Evolutionary conservation across 2,329 filamentous ascomycete genomes (phyloP), one percentile per base, ranked within the genome.

Genomic region (Elsinoe necatrix): DNA sequence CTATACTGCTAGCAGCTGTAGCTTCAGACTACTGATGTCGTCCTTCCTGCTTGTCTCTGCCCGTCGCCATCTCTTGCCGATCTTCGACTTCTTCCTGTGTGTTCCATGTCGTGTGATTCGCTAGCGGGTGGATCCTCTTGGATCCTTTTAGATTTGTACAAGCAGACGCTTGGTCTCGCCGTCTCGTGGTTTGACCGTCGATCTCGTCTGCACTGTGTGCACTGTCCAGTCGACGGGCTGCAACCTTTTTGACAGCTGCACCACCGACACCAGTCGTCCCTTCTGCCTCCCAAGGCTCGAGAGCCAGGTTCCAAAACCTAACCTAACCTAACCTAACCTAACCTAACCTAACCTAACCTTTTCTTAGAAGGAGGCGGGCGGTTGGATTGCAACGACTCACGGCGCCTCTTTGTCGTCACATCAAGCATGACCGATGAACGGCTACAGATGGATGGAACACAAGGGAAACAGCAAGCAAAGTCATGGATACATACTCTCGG

Each of bases 121-220:
- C 31, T 52, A 20, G 48, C 41, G 41, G 41, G 7, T 6, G 16
- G 41, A 25, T 4, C 21, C 16, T 4, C 6, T 43, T 20, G 7
- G 41, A 43, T 20, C n/a, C n/a, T n/a, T n/a, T n/a, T n/a, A n/a
- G n/a, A n/a, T n/a, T n/a, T n/a, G n/a, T n/a, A n/a, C n/a, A n/a
- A n/a, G n/a, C n/a, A n/a, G n/a, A n/a, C n/a, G 45, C 45, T 50
- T 29, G 43, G 21, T 35, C 27, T 50, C 8, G 7, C n/a, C 23
- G 29, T 52, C 48, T 52, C 48, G 48, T 52, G 48, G 48, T 52
- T 37, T 52, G 48, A 16, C 48, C 48, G 48, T 18, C 48, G 48
- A 52, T 52, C 48, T 37, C 39, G n/a, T 2, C 6, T 43, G 7
- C 18, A 21, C 41, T 43, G 45, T 23, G 5, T 50, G 45, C 25